phyloP scores from a whole-genome alignment of 2,329 filamentous ascomycete genomes.

The Xylariales sp. region DNA sequence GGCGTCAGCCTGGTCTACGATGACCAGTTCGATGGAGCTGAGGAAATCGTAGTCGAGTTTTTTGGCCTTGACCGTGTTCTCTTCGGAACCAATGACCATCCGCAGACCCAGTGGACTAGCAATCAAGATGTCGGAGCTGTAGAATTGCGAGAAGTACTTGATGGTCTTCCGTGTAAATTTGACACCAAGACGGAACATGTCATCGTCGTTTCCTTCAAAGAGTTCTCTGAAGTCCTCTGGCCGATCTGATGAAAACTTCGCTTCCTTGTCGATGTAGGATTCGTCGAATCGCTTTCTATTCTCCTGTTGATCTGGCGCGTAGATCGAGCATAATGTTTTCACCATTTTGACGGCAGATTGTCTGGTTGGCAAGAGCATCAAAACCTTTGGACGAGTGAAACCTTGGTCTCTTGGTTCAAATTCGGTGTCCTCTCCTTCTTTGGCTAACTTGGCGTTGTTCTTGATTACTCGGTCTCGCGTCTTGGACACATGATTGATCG shows the following conservation, averaged over 20 bases:
- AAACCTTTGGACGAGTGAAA: conserved; percentile 88
- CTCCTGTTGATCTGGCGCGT: conserved; percentile 84
- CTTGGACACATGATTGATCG: conserved; percentile 90
- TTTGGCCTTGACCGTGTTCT: conserved; percentile 56
- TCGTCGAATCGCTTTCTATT: conserved; percentile 92
- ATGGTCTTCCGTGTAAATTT: conserved; percentile 96
- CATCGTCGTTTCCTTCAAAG: conserved; percentile 92
- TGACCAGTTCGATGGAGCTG: conserved; percentile 84
- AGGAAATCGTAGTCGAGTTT: conserved; percentile 78
- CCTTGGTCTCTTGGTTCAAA: conserved; percentile 86
- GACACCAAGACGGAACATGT: conserved; percentile 92
- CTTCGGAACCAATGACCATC: conserved; percentile 79
- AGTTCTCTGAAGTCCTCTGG: conserved; percentile 84
- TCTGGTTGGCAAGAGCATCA: conserved; percentile 85
- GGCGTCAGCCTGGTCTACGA: conserved; percentile 89
- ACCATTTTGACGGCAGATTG: conserved; percentile 78
- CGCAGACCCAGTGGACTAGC: conserved; percentile 86
- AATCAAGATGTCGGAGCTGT: conserved; percentile 92
- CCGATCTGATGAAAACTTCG: conserved; percentile 66
- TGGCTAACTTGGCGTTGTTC: conserved; percentile 76
- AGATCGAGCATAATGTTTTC: conserved; percentile 70
- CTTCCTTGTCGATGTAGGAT: conserved; percentile 65
- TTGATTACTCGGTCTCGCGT: conserved; percentile 89
- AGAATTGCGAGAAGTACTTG: conserved; percentile 93
- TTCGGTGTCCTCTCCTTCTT: conserved; percentile 58